Evolutionary conservation across 352 stramenopile species (phyloP), one percentile per base, ranked within the genome.

Genomic region (Phytophthora macrochlamydospora): DNA sequence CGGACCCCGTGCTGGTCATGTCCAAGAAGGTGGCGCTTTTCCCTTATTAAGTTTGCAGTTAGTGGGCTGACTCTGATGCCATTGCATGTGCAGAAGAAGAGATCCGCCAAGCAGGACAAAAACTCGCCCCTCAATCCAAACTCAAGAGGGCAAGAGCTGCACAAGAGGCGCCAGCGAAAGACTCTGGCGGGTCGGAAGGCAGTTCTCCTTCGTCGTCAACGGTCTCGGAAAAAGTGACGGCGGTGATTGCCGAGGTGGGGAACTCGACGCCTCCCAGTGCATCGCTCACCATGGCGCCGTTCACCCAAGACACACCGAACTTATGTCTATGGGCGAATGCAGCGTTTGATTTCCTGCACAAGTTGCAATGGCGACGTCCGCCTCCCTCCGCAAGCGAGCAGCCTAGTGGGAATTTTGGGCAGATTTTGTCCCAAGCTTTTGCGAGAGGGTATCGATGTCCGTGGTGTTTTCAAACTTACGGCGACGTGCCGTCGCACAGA

Each of bases 271-370:
- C 56, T 18, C 55, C 49, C 13, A 51, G 55, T 53, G 7, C 69
- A 65, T 12, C 53, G 14, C 24, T 31, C 0, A 12, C n/a, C 4
- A 63, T 37, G 11, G 64, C 69, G 53, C 79, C 78, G 2, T 92
- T 92, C 66, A 76, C 77, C 28, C 51, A 59, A 7, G 32, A 62
- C 7, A 69, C 68, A 31, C 81, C 81, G 7, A 90, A 67, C 14
- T 44, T 91, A 1, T 90, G 84, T 54, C 55, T 92, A 44, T 92
- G 84, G 83, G 79, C 84, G 4, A 92, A 92, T 49, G 84, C 81
- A 12, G 84, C 84, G 37, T 92, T 85, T 65, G 87, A 91, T 51
- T 85, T 90, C 40, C 75, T 92, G 7, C 74, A 82, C 44, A 78
- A 84, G 5, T 51, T 93, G 48, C 85, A 93, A 59, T 93, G 78